Conservation (phyloP, 441 rosid genomes). For the Populus hybrid region DNA sequence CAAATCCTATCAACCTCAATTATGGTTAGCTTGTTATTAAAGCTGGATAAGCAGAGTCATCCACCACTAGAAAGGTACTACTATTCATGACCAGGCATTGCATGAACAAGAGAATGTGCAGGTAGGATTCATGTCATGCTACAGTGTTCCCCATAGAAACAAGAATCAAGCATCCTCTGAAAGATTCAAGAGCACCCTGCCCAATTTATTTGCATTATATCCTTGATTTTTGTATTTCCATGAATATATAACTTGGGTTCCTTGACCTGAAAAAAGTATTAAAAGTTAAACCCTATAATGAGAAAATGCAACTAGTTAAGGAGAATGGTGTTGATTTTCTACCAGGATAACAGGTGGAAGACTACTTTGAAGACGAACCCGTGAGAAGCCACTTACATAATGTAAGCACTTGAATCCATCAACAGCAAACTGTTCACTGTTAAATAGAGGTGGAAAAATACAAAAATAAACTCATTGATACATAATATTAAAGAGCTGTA, state of each 20-base stretch:
- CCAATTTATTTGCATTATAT: slow-evolving; percentile 14
- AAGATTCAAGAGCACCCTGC: slow-evolving; percentile 19
- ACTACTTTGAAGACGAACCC: slow-evolving; percentile 43
- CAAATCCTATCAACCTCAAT: not conserved
- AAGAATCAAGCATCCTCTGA: not conserved
- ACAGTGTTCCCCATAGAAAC: slow-evolving; percentile 4
- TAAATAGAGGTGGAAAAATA: not conserved
- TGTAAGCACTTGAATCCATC: slow-evolving; percentile 75
- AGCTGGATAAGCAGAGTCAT: not conserved
- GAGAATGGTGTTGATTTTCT: slow-evolving; percentile 16
- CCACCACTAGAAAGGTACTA: not conserved
- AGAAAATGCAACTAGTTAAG: not conserved
- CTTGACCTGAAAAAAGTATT: slow-evolving; percentile 18
- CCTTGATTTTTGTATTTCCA: slow-evolving; percentile 30
- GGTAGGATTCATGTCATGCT: not conserved
- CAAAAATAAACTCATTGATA: not conserved
- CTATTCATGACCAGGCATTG: not conserved
- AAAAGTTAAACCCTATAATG: not conserved
- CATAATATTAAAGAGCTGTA: not conserved
- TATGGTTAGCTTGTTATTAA: not conserved
- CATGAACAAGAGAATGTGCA: not conserved
- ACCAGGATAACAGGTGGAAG: slow-evolving; percentile 71
- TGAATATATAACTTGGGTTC: slow-evolving; percentile 33
- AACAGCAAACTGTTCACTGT: slow-evolving; percentile 58
- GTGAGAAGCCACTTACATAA: slow-evolving; percentile 57